Base-by-base conservation (phyloP, 768 basidiomycete species). In the Termitomyces sp. region DNA sequence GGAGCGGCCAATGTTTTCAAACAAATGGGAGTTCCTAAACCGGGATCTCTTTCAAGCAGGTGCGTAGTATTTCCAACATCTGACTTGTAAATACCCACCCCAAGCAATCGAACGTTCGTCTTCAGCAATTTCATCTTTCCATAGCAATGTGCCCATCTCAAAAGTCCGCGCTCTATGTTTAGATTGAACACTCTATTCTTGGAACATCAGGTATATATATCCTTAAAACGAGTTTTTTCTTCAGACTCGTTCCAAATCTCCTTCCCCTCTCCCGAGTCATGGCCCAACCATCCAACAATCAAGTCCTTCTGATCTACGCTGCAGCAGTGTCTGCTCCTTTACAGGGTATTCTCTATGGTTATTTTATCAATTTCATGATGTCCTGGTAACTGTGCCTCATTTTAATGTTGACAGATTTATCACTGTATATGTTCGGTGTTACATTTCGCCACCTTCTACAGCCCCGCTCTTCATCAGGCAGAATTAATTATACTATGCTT, bases 381-480 rank as follows among this genome's bases (percentile, higher is more conserved):
- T 35, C 12, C 7, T 35, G 3, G 16, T 8, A 13, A 15, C 20
- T n/a, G n/a, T 16, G 38, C 7, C n/a, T 39, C 6, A 40, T 54
- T 45, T 24, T 12, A 32, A 52, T 35, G 7, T 24, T 44, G 12
- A 15, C 38, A 56, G 55, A 28, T 56, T 7, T 56, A 56, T 56
- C 55, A 0, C 8, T 56, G 42, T 56, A 56, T 33, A 56, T 56
- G 55, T 56, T 56, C 28, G 55, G 55, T 28, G 42, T 44, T 16
- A 56, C 55, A n/a, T 28, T 44, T 18, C 12, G 35, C 22, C 16
- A 16, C 32, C 55, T 56, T 18, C 32, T 44, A 6, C 39, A 45
- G 22, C 42, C 12, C 42, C 51, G 51, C 51, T 2, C 3, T n/a
- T 32, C 28, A 11, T 32, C 32, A 35, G n/a, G 40, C 6, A 56